These are phyloP conservation scores for Pythium graminicola DNA, from an alignment of 352 stramenopile species.

Conservation along the genomic window DNA sequence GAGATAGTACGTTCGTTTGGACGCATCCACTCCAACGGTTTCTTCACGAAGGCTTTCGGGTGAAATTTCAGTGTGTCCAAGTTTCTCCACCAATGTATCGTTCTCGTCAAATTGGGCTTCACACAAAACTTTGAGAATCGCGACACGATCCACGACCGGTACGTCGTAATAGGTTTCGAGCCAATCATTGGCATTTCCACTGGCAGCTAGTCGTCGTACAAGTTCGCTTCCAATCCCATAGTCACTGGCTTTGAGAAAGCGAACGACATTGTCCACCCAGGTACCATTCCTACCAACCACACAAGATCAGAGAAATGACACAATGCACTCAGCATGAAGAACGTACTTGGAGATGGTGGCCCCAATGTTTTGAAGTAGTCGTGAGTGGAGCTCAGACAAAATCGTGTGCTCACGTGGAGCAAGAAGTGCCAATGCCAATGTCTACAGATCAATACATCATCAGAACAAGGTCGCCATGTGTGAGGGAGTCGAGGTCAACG, in stretches of 20 bases:
- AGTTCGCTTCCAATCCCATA: slow-evolving; percentile 25
- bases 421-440: slow-evolving; percentile 33
- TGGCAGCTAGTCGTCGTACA: slow-evolving; percentile 6
- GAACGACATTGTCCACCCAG: slow-evolving; percentile 41
- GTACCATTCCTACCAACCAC: slow-evolving; percentile 29
- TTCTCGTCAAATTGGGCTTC: slow-evolving; percentile 66
- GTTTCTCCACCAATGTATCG: slow-evolving; percentile 42
- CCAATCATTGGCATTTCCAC: slow-evolving; percentile 19
- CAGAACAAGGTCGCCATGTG: background rate
- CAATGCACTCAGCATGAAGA: no score
- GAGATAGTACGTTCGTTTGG: slow-evolving; percentile 46
- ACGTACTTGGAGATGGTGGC: slow-evolving; percentile 42
- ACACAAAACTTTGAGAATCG: slow-evolving; percentile 53
- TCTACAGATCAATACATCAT: slow-evolving; percentile 12
- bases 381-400: slow-evolving; percentile 39
- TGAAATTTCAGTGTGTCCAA: slow-evolving; percentile 37
- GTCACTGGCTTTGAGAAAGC: slow-evolving; percentile 34
- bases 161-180: slow-evolving; percentile 41
- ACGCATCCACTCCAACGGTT: slow-evolving; percentile 35
- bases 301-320: background rate
- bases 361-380: slow-evolving; percentile 43
- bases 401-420: slow-evolving; percentile 28
- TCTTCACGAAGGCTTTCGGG: slow-evolving; percentile 45
- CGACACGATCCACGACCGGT: slow-evolving; percentile 32
- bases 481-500: background rate